Evolutionary conservation across 176 grass and related monocot genomes (phyloP), one percentile per base, ranked within the genome.

Genomic region (Eremochloa ophiuroides): DNA sequence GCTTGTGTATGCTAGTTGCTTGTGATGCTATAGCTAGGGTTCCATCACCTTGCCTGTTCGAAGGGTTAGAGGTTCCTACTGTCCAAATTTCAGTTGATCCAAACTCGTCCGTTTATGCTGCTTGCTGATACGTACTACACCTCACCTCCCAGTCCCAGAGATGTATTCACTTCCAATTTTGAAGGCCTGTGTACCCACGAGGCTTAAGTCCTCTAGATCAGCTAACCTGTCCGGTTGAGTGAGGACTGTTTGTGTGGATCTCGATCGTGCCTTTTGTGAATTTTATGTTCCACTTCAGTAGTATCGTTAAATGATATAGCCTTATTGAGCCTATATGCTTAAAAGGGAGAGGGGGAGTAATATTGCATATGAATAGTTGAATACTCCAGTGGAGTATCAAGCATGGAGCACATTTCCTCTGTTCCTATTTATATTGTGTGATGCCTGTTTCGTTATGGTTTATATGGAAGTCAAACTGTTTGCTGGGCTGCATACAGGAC

Each of bases 1-100:
- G n/a, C n/a, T n/a, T n/a, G n/a, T 35, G n/a, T 25, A 28, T 35
- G 22, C 37, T 69, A 16, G 22, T 41, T 74, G 44, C 8, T 26
- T 8, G 60, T 33, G 69, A n/a, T 68, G 58, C 12, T 67, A 12
- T 9, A 16, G 78, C 6, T 87, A 68, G 84, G 37, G 70, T 75
- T 75, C 27, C 26, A 30, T n/a, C 38, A 18, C 33, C 18, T 38
- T 66, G 33, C 33, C 18, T 22, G 33, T 38, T 66, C 6, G 17
- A 15, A 43, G 67, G 22, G 51, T 35, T 33, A 53, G 71, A 6
- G 12, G 50, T 53, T 53, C 10, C 17, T 74, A 8, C 0, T 20
- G 18, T 6, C 29, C 18, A 23, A 53, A 7, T 30, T n/a, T 74
- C 46, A 74, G 17, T 29, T 35, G 44, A 53, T 51, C 28, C 46